These are phyloP conservation scores for Penicillium atrosanguineum DNA, from an alignment of 495 filamentous ascomycete genomes.

Conservation along the genomic window DNA sequence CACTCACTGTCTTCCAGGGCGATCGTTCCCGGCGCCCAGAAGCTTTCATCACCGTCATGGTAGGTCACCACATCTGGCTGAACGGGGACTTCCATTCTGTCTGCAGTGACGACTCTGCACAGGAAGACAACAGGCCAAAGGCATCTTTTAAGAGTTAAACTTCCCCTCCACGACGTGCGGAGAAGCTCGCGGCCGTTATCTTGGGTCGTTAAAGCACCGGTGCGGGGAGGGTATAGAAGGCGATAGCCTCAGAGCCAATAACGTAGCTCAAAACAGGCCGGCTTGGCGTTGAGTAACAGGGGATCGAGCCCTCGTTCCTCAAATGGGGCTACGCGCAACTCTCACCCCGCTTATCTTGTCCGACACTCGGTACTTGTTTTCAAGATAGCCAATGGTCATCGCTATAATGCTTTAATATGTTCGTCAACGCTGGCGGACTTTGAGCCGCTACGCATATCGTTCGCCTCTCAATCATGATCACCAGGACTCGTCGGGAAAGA, in stretches of 20 bases:
- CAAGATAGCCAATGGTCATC: background rate
- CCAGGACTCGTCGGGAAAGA: background rate
- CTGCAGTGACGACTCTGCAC: background rate
- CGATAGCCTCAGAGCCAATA: conserved; percentile 16
- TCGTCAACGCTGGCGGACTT: background rate
- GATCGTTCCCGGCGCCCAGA: conserved; percentile 28
- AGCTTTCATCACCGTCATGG: conserved; percentile 19
- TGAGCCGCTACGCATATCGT: background rate
- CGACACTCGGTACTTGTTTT: background rate
- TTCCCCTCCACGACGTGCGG: background rate
- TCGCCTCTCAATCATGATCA: background rate
- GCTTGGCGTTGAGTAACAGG: conserved; percentile 11
- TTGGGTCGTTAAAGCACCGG: background rate
- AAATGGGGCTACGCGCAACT: background rate
- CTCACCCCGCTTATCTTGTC: conserved; percentile 18
- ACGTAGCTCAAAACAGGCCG: conserved; percentile 16
- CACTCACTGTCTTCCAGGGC: conserved; percentile 23
- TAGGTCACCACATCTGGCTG: conserved; percentile 9
- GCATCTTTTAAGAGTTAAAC: conserved; percentile 1
- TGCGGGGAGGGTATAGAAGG: conserved; percentile 6
- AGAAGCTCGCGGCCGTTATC: conserved; percentile 11
- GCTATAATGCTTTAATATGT: background rate
- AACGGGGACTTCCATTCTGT: background rate
- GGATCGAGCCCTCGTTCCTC: background rate
- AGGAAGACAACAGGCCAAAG: background rate